Evolutionary conservation across 805 yeast species (phyloP).

Genomic region (Vanderwaltozyma yarrowii): DNA sequence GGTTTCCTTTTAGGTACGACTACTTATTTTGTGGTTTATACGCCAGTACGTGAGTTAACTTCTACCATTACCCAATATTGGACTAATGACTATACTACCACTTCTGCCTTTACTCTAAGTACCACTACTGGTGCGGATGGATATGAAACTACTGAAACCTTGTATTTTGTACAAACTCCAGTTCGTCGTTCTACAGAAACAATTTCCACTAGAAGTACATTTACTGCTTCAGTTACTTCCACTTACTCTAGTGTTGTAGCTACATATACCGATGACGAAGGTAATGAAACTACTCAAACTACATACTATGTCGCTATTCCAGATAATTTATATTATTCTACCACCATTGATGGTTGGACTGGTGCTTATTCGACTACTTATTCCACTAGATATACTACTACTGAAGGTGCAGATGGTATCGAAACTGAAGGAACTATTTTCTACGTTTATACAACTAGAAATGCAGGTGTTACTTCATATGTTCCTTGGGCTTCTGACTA

Average conservation of each 20-base stretch:
- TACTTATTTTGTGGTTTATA: too few relatives aligned
- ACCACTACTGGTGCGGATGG: not conserved
- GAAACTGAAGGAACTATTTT: not conserved
- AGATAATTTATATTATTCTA: not conserved
- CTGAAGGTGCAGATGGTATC: not conserved
- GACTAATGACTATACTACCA: not conserved
- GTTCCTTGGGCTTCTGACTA: conserved; percentile 3
- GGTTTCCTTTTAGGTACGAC: too few relatives aligned
- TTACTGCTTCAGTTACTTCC: not conserved
- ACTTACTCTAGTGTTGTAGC: not conserved
- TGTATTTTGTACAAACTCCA: not conserved
- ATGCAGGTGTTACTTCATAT: not conserved
- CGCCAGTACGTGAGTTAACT: too few relatives aligned
- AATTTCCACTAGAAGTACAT: not conserved
- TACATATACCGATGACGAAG: not conserved
- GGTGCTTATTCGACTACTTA: not conserved
- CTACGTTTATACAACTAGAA: not conserved
- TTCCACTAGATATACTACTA: not conserved
- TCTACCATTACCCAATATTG: not conserved
- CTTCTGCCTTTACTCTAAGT: not conserved
- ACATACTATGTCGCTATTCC: not conserved
- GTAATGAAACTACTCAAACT: not conserved
- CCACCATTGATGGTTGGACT: not conserved
- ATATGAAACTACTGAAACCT: not conserved
- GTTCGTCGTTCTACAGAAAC: not conserved